Conservation (phyloP, 1,139 yeast species). For the Geotrichum cucujoidarum region DNA sequence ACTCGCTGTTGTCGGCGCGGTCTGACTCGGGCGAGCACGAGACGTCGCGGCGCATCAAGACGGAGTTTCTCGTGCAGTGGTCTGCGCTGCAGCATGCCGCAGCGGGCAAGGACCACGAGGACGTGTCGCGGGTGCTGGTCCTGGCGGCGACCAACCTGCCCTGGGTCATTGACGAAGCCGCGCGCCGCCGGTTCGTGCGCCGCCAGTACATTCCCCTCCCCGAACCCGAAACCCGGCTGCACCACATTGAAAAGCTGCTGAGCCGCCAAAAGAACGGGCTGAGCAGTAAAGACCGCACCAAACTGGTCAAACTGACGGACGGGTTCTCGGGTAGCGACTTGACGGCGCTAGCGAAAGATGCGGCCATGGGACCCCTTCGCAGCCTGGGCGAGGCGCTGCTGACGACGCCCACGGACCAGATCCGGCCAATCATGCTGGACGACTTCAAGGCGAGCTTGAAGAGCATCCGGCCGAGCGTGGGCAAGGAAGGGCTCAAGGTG, state of each 20-base stretch:
- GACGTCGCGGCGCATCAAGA: conserved; percentile 84
- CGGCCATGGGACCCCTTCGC: conserved; percentile 96
- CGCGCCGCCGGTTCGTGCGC: conserved; percentile 87
- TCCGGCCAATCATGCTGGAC: conserved; percentile 67
- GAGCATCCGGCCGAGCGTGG: conserved; percentile 88
- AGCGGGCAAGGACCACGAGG: conserved; percentile 59
- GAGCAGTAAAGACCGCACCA: conserved; percentile 55
- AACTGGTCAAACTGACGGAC: conserved; percentile 58
- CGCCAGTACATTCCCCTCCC: conserved; percentile 94
- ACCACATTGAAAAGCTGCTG: conserved; percentile 66
- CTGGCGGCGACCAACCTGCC: conserved; percentile 96
- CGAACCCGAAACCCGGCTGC: conserved; percentile 72
- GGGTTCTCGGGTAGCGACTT: conserved; percentile 82
- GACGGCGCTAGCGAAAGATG: conserved; percentile 93
- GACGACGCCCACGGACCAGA: conserved; percentile 78
- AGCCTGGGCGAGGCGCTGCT: conserved; percentile 83
- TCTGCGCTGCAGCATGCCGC: conserved; percentile 90
- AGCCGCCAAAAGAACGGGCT: conserved; percentile 68
- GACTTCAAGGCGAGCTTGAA: conserved; percentile 77
- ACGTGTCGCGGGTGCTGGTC: conserved; percentile 73
- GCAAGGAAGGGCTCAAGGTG: conserved; percentile 71
- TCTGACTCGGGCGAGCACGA: conserved; percentile 85
- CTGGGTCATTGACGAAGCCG: conserved; percentile 98
- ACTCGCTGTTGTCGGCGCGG: conserved; percentile 79
- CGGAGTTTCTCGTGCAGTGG: conserved; percentile 95